phyloP scores from a whole-genome alignment of 768 basidiomycete genomes.

The Tylopilus felleus region DNA sequence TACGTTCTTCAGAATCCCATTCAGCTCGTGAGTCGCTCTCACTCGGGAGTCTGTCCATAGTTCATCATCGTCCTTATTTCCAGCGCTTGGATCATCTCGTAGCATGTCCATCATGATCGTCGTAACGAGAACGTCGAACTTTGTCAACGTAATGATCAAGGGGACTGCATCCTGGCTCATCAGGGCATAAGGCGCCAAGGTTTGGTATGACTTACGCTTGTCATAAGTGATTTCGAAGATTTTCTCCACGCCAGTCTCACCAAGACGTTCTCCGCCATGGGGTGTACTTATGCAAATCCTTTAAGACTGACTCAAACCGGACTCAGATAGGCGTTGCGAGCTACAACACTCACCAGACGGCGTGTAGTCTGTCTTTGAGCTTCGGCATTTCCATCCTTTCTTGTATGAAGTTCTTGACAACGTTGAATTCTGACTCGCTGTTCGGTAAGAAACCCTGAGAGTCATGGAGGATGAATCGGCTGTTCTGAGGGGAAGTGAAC shows the following conservation, averaged over 20 bases:
- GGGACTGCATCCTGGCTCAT: background rate
- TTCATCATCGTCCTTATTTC: background rate
- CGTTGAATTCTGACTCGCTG: conserved; percentile 7
- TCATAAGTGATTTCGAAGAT: conserved; percentile 4
- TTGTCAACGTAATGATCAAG: conserved; percentile 2
- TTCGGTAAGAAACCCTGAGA: conserved; percentile 2
- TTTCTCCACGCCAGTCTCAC: conserved; percentile 8
- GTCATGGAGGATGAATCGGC: conserved; percentile 5
- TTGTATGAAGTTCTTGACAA: background rate
- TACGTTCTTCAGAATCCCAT: background rate
- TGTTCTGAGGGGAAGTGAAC: background rate
- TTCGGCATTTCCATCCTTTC: background rate
- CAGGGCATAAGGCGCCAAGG: background rate
- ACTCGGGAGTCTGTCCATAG: background rate
- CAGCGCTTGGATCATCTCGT: too few species aligned
- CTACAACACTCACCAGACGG: background rate
- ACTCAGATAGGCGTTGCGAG: too few species aligned
- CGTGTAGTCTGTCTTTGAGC: background rate
- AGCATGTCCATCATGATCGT: background rate
- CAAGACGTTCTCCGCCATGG: conserved; percentile 4
- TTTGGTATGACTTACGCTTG: background rate
- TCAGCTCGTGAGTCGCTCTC: background rate
- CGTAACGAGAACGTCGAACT: conserved; percentile 4
- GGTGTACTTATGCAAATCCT: conserved; percentile 8
- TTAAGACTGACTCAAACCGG: background rate